Evolutionary conservation across 257 asterid species (phyloP), one percentile per base, ranked within the genome.

Genomic region (Gardenia jasminoides): DNA sequence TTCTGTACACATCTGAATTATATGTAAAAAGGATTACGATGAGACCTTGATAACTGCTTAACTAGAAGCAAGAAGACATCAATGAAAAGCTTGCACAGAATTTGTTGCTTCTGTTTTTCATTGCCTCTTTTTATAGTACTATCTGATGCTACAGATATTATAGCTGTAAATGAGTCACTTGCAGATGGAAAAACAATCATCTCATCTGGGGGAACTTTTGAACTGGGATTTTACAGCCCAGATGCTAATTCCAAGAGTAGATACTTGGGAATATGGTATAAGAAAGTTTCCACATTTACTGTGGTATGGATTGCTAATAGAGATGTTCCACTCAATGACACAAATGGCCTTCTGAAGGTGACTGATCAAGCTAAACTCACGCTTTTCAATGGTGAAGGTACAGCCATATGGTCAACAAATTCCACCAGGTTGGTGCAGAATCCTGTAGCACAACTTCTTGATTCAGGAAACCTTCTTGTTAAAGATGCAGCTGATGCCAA

Each of bases 221-320:
- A 86, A 17, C 39, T 86, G 58, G 91, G 88, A 22, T 85, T 85
- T 39, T 88, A 85, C 67, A 88, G 85, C 67, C 87, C 89, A 0
- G 87, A 79, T 30, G 44, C 50, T 36, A 36, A 5, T 24, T 82
- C 89, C n/a, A 62, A 36, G n/a, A 70, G 78, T 72, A 79, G 86
- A 2, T 88, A 82, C 17, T 73, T 88, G 12, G 91, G 91, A 2
- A 74, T 86, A 15, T 88, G 91, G 91, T 82, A 84, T 83, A 88
- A 78, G 72, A 71, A 81, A 39, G 47, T 85, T 1, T 41, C 85
- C 66, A 48, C 24, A 41, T 58, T 61, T 58, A 79, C 85, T 3
- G 76, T 81, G 19, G 78, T 85, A 16, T 87, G 89, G 91, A 87
- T 87, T 12, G 86, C 87, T 56, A 75, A 83, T 41, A 54, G 82